phyloP scores from a whole-genome alignment of 139 green algal genomes.

The Haematococcus sp. region DNA sequence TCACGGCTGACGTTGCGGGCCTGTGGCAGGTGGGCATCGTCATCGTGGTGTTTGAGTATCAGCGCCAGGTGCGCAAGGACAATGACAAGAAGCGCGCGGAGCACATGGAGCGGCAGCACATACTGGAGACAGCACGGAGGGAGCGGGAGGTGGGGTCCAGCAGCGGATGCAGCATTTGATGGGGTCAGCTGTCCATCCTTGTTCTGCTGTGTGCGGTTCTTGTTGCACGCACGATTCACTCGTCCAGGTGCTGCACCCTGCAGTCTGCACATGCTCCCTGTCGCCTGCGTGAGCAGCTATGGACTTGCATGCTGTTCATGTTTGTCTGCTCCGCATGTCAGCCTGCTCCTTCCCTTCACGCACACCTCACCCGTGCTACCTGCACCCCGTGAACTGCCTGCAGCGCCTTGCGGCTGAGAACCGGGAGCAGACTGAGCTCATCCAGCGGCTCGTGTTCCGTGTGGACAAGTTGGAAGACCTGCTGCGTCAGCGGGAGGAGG shows the following conservation, averaged over 20 bases:
- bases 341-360: too few species aligned
- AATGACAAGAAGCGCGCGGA: constrained; percentile 48
- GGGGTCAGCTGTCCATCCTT: too few species aligned
- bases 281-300: too few species aligned
- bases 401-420: constrained; percentile 46
- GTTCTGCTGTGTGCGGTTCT: too few species aligned
- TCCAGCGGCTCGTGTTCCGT: constrained; percentile 35
- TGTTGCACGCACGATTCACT: too few species aligned
- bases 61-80: constrained; percentile 47
- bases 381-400: not conserved
- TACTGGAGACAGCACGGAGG: constrained; percentile 23
- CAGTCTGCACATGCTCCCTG: too few species aligned
- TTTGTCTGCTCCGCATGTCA: too few species aligned
- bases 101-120: constrained; percentile 28
- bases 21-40: constrained; percentile 52
- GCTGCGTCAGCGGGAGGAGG: constrained; percentile 23
- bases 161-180: too few species aligned
- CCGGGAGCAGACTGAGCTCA: constrained; percentile 44
- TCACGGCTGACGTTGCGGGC: too few species aligned
- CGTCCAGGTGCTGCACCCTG: too few species aligned
- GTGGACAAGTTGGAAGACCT: constrained; percentile 39
- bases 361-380: too few species aligned
- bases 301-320: too few species aligned
- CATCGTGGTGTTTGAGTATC: constrained; percentile 54
- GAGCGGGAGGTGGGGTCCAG: constrained; percentile 45